These are phyloP conservation scores for Cyphellophora attinorum DNA, from an alignment of 2,329 filamentous ascomycete genomes.

Conservation along the genomic window DNA sequence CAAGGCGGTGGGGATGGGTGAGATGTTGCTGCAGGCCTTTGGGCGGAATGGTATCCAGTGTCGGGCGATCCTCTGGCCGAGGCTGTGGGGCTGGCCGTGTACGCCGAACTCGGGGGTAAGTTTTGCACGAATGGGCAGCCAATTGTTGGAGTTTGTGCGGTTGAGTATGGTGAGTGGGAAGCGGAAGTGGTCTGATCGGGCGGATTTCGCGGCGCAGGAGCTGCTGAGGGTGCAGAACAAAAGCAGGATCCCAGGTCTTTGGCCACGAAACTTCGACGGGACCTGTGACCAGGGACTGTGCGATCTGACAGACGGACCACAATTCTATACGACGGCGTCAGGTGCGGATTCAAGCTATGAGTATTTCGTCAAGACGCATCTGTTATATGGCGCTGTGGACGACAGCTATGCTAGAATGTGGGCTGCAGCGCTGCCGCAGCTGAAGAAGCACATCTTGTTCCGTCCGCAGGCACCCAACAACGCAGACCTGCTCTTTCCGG, in stretches of 20 bases:
- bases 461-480: constrained; percentile 39
- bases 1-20: constrained; percentile 45
- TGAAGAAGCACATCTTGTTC: constrained; percentile 36
- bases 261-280: constrained; percentile 35
- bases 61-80: constrained; percentile 32
- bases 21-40: constrained; percentile 42
- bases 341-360: constrained; percentile 14
- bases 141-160: constrained; percentile 54
- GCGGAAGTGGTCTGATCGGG: constrained; percentile 51
- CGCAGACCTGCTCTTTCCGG: constrained; percentile 37
- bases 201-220: constrained; percentile 47
- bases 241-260: constrained; percentile 27
- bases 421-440: constrained; percentile 37
- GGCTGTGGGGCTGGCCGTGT: constrained; percentile 25
- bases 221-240: constrained; percentile 17
- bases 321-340: constrained; percentile 41
- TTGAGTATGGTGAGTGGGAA: constrained; percentile 55
- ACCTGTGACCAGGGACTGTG: constrained; percentile 30
- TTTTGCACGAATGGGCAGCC: constrained; percentile 46
- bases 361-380: constrained; percentile 27
- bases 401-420: constrained; percentile 45
- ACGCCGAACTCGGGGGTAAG: constrained; percentile 15
- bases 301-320: constrained; percentile 20
- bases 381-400: constrained; percentile 29
- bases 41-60: constrained; percentile 31